These are phyloP conservation scores for Coemansia sp. DNA, from an alignment of 371 early-diverging fungal genomes.

Conservation along the genomic window DNA sequence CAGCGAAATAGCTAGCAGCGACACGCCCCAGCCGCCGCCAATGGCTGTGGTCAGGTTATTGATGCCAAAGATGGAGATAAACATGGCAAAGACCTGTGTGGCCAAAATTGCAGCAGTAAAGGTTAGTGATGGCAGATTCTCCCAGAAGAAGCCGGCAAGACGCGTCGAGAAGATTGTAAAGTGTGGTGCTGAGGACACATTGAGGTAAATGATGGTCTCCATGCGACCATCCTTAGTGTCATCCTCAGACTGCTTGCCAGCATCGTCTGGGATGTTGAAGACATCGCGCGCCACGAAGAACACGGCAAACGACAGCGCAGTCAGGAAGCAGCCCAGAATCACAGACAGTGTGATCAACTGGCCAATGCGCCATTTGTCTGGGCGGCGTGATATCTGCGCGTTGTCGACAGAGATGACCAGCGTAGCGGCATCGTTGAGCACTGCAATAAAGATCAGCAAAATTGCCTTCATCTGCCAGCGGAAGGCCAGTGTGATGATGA, in stretches of 20 bases:
- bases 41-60: slow-evolving; percentile 58
- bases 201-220: slow-evolving; percentile 85
- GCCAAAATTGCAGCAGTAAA: slow-evolving; percentile 82
- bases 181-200: slow-evolving; percentile 89
- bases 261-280: slow-evolving; percentile 55
- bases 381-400: slow-evolving; percentile 77
- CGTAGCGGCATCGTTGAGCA: slow-evolving; percentile 88
- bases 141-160: slow-evolving; percentile 86
- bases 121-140: slow-evolving; percentile 72
- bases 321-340: slow-evolving; percentile 70
- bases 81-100: slow-evolving; percentile 87
- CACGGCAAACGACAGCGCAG: slow-evolving; percentile 76
- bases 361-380: slow-evolving; percentile 92
- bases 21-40: slow-evolving; percentile 60
- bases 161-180: slow-evolving; percentile 97
- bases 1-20: slow-evolving; percentile 66
- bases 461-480: slow-evolving; percentile 80
- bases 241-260: slow-evolving; percentile 39
- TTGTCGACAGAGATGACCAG: slow-evolving; percentile 90
- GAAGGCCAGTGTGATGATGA: slow-evolving; percentile 75
- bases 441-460: slow-evolving; percentile 81
- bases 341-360: slow-evolving; percentile 79
- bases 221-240: slow-evolving; percentile 52
- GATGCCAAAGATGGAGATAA: slow-evolving; percentile 80
- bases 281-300: slow-evolving; percentile 72